Evolutionary conservation across 768 basidiomycete species (phyloP), one percentile per base, ranked within the genome.

Genomic region (Auriscalpium vulgare): DNA sequence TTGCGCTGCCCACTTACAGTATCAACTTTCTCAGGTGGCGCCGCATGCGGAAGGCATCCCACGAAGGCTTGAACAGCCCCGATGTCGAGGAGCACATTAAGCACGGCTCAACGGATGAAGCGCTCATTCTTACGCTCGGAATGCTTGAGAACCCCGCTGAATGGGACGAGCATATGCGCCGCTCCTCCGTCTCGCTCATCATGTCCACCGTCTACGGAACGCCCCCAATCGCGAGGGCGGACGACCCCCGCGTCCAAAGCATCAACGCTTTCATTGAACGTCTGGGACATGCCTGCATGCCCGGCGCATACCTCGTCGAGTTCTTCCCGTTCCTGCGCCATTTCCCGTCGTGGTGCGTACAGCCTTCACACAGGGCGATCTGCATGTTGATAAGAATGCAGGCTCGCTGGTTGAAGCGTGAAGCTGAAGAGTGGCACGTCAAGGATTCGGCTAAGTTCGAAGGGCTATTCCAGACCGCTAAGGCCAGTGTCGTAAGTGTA

Each of bases 401-500:
- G 59, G 5, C 43, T 63, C 8, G 62, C 65, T 6, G 58, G 59
- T 37, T 66, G 65, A 66, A 66, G 37, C 63, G 65, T 19, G 62
- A 66, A 17, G 57, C 43, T 10, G 50, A 50, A 14, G 40, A 40
- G 35, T 37, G 47, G 46, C 54, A 63, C 14, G 23, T 17, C 3
- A 19, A 45, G 14, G 17, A 50, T 9, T 45, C 40, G 40, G 40
- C 40, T 13, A 17, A 14, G 50, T 58, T 66, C 16, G 55, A 60
- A 29, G 19, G 29, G 6, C 53, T 66, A 34, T 50, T 59, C 10
- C 40, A 61, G 11, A 51, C 50, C 17, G 40, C 17, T 13, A 17
- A 17, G 40, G 17, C 13, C 17, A 17, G 40, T 65, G 63, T 44
- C 29, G 46, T 23, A 37, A 7, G 17, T 11, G 9, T 19, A 8